phyloP scores from a whole-genome alignment of 2,329 filamentous ascomycete species.

The Fusarium buharicum region DNA sequence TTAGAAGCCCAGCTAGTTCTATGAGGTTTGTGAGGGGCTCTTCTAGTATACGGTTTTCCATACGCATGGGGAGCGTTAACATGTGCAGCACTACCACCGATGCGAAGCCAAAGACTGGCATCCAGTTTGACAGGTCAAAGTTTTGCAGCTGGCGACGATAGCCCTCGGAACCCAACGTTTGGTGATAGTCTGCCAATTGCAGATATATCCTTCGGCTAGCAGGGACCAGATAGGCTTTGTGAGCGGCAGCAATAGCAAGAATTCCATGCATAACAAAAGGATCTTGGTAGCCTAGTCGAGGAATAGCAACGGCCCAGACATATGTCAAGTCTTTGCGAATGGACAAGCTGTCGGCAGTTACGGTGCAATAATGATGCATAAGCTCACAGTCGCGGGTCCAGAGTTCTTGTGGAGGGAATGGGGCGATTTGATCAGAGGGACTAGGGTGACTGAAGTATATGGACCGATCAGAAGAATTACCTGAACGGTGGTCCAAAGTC shows the following conservation, averaged over 20 bases:
- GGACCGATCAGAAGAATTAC: constrained; percentile 15
- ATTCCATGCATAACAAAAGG: constrained; percentile 48
- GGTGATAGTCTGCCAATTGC: constrained; percentile 45
- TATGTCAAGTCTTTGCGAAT: constrained; percentile 39
- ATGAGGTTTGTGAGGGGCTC: constrained; percentile 37
- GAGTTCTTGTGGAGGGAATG: constrained; percentile 40
- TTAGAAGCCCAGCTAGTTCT: constrained; percentile 36
- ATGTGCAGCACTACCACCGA: constrained; percentile 51
- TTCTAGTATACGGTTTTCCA: constrained; percentile 26
- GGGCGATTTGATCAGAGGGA: constrained; percentile 37
- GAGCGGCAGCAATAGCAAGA: constrained; percentile 44
- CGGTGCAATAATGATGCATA: constrained; percentile 48
- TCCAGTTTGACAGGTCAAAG: constrained; percentile 35
- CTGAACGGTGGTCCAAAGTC: constrained; percentile 12
- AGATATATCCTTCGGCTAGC: constrained; percentile 41
- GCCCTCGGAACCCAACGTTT: constrained; percentile 46
- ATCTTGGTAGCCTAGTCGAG: constrained; percentile 43
- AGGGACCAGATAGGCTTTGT: constrained; percentile 48
- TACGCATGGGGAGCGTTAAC: constrained; percentile 39
- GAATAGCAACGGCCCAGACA: constrained; percentile 44
- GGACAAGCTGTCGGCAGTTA: constrained; percentile 42
- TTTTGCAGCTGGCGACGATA: constrained; percentile 41
- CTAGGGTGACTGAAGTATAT: constrained; percentile 17
- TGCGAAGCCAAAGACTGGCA: constrained; percentile 55
- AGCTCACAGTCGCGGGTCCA: constrained; percentile 43